Conservation (phyloP, 805 yeast genomes). For the Candida anglica region DNA sequence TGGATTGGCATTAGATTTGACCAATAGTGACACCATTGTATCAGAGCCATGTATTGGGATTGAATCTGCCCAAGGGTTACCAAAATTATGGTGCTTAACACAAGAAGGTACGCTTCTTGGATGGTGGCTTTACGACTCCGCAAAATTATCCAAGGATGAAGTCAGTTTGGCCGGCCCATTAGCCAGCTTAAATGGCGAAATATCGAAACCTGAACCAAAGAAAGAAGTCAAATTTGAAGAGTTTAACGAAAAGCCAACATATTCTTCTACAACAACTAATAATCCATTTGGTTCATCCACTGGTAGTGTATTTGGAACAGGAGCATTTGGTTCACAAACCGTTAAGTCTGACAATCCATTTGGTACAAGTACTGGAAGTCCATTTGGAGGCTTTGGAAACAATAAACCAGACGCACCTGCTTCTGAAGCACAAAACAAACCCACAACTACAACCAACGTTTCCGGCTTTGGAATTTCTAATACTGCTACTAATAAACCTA, state of each 20-base stretch:
- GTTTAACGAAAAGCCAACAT: conserved; percentile 4
- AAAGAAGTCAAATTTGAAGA: conserved; percentile 19
- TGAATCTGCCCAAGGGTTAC: conserved; percentile 58
- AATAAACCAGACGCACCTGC: too few relatives aligned
- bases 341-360: conserved; percentile 2
- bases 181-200: background rate
- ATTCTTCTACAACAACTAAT: background rate
- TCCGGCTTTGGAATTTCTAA: too few relatives aligned
- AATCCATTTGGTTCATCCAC: background rate
- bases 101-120: conserved; percentile 58
- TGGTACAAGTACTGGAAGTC: background rate
- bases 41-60: conserved; percentile 54
- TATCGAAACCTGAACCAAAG: too few relatives aligned
- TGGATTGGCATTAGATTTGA: conserved; percentile 64
- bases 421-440: too few relatives aligned
- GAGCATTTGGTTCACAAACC: too few relatives aligned
- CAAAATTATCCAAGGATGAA: background rate
- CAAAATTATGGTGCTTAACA: conserved; percentile 60
- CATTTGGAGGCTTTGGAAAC: too few relatives aligned
- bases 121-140: conserved; percentile 62
- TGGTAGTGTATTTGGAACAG: background rate
- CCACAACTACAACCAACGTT: too few relatives aligned
- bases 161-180: background rate
- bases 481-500: too few relatives aligned
- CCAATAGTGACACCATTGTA: conserved; percentile 36